Evolutionary conservation across 1,284 basidiomycete species (phyloP).

Genomic region (Mixia osmundae): DNA sequence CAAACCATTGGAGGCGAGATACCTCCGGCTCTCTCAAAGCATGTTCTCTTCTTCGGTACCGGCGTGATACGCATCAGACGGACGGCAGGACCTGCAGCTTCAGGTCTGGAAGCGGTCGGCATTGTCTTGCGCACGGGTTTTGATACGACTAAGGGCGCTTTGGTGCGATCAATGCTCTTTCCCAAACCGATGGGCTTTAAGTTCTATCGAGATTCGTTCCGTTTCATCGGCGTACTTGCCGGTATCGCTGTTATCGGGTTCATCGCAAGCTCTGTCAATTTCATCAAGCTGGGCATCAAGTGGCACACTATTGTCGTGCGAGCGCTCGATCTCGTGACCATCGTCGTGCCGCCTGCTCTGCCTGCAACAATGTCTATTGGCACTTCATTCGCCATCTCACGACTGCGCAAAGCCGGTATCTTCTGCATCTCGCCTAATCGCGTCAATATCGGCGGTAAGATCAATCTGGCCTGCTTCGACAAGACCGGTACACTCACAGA

Average conservation of each 20-base stretch:
- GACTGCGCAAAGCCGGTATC: constrained; percentile 68
- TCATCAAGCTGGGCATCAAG: constrained; percentile 60
- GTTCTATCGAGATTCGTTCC: constrained; percentile 53
- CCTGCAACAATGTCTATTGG: constrained; percentile 95
- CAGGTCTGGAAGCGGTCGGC: constrained; percentile 35
- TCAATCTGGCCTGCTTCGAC: constrained; percentile 97
- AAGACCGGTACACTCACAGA: constrained; percentile 98
- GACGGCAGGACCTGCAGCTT: constrained; percentile 12
- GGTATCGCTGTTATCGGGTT: constrained; percentile 30
- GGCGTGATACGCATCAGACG: constrained; percentile 76
- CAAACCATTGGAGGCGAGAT: constrained; percentile 27
- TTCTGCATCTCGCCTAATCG: constrained; percentile 94
- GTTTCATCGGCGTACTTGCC: constrained; percentile 81
- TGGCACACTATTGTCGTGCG: constrained; percentile 29
- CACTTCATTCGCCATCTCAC: constrained; percentile 78
- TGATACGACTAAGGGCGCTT: constrained; percentile 89
- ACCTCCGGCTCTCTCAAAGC: constrained; percentile 46
- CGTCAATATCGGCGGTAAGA: constrained; percentile 86
- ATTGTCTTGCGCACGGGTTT: constrained; percentile 86
- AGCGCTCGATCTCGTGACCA: constrained; percentile 88
- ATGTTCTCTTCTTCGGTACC: constrained; percentile 80
- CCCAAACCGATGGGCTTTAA: constrained; percentile 65
- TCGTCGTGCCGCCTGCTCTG: constrained; percentile 90
- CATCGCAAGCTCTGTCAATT: constrained; percentile 48
- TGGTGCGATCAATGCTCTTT: constrained; percentile 93